phyloP scores from a whole-genome alignment of 805 yeast species.

The Yueomyces sp. region DNA sequence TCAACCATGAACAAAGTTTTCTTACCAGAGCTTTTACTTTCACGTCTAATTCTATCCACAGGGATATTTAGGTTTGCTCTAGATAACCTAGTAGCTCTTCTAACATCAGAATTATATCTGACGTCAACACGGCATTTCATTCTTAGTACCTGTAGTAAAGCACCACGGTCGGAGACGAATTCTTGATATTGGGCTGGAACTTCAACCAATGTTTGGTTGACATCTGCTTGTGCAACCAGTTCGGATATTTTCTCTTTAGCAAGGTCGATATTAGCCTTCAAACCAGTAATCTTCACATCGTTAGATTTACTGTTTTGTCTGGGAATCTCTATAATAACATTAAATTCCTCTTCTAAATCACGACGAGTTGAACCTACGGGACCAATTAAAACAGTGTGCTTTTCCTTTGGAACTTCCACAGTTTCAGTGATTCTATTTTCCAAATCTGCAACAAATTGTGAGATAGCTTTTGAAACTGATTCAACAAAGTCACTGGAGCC shows the following conservation, averaged over 20 bases:
- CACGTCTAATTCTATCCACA: slow-evolving; percentile 31
- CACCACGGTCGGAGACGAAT: slow-evolving; percentile 57
- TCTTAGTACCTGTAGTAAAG: slow-evolving; percentile 41
- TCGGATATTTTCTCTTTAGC: slow-evolving; percentile 49
- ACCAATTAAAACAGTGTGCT: slow-evolving; percentile 69
- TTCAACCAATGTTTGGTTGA: slow-evolving; percentile 35
- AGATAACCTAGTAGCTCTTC: slow-evolving; percentile 37
- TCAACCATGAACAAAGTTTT: slow-evolving; percentile 38
- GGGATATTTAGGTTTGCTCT: slow-evolving; percentile 31
- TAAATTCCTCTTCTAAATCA: slow-evolving; percentile 53
- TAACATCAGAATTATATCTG: slow-evolving; percentile 37
- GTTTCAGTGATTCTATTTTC: slow-evolving; percentile 44
- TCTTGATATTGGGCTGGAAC: slow-evolving; percentile 48
- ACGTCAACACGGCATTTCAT: slow-evolving; percentile 42
- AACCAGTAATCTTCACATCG: slow-evolving; percentile 45
- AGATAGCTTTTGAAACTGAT: slow-evolving; percentile 48
- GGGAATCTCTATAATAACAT: slow-evolving; percentile 56
- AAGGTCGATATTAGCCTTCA: slow-evolving; percentile 48
- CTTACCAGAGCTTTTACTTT: slow-evolving; percentile 17
- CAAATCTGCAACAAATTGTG: slow-evolving; percentile 46
- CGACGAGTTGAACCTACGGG: slow-evolving; percentile 67
- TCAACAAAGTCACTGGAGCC: slow-evolving; percentile 71
- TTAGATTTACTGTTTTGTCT: slow-evolving; percentile 38
- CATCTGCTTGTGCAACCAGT: slow-evolving; percentile 43
- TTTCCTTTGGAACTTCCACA: slow-evolving; percentile 50